Evolutionary conservation across 1,139 yeast species (phyloP).

Genomic region (Hyphopichia buzzinii): DNA sequence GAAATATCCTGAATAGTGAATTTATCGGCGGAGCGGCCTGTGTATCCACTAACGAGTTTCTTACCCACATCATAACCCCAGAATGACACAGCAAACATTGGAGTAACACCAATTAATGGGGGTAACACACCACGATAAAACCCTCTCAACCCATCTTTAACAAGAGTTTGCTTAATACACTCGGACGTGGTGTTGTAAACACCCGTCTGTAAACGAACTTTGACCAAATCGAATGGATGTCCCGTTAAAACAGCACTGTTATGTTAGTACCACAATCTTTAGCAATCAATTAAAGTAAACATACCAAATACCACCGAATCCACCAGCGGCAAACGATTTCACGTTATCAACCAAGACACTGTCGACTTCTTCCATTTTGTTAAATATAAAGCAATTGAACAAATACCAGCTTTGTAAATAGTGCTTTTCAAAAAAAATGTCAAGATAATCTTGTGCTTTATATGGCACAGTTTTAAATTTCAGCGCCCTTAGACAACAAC

Average conservation of each 20-base stretch:
- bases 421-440: not conserved
- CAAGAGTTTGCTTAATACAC: constrained; percentile 68
- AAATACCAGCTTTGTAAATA: too few species aligned
- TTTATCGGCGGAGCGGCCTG: constrained; percentile 39
- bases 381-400: too few species aligned
- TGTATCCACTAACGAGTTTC: constrained; percentile 53
- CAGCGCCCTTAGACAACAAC: not conserved
- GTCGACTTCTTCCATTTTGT: constrained; percentile 47
- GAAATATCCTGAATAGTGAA: constrained; percentile 72
- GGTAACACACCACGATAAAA: constrained; percentile 86
- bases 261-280: too few species aligned
- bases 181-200: constrained; percentile 58
- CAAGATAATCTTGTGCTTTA: not conserved
- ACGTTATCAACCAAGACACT: constrained; percentile 50
- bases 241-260: constrained; percentile 82
- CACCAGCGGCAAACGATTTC: constrained; percentile 89
- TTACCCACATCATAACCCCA: constrained; percentile 98
- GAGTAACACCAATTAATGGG: constrained; percentile 92
- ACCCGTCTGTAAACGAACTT: constrained; percentile 86
- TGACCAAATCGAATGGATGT: constrained; percentile 92
- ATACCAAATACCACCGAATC: constrained; percentile 53
- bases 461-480: not conserved
- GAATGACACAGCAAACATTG: constrained; percentile 96
- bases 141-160: constrained; percentile 72
- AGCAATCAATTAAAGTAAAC: constrained; percentile 8